Percentiles rank a stretch among this genome's conserved stretches.
phyloP scores from a whole-genome alignment of 331 rosid genomes.

The Erythrophleum ivorense region DNA sequence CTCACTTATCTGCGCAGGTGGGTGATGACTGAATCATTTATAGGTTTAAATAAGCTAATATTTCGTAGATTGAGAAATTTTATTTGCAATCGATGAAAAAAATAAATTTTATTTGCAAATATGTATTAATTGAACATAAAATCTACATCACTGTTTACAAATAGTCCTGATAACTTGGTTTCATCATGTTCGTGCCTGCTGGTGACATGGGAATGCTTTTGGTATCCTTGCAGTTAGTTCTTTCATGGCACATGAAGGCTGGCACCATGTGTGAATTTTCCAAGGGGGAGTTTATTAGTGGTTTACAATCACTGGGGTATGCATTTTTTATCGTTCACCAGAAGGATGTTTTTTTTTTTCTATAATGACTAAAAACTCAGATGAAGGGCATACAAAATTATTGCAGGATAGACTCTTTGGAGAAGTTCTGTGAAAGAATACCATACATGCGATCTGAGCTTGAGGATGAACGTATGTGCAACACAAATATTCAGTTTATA shows the following conservation, averaged over 20 bases:
- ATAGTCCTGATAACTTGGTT: constrained; percentile 3
- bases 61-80: not conserved
- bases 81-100: not conserved
- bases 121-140: not conserved
- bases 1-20: not conserved
- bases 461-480: constrained; percentile 85
- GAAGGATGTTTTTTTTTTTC: constrained; percentile 17
- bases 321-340: constrained; percentile 13
- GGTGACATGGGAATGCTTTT: constrained; percentile 31
- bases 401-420: constrained; percentile 94
- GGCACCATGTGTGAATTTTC: constrained; percentile 99
- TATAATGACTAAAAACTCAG: not conserved
- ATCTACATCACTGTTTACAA: not conserved
- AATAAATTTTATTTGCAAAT: not conserved
- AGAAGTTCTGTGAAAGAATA: constrained; percentile 88
- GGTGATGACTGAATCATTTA: not conserved
- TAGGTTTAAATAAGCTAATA: not conserved
- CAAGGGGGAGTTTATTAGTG: constrained; percentile 87
- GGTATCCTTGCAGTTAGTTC: constrained; percentile 78
- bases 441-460: constrained; percentile 91
- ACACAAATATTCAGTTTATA: not conserved
- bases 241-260: constrained; percentile 99
- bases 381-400: constrained; percentile 22
- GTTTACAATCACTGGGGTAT: constrained; percentile 90
- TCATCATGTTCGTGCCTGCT: not conserved